Evolutionary conservation across 108 stramenopile genomes (phyloP).

Genomic region (Licmophora abbreviata): DNA sequence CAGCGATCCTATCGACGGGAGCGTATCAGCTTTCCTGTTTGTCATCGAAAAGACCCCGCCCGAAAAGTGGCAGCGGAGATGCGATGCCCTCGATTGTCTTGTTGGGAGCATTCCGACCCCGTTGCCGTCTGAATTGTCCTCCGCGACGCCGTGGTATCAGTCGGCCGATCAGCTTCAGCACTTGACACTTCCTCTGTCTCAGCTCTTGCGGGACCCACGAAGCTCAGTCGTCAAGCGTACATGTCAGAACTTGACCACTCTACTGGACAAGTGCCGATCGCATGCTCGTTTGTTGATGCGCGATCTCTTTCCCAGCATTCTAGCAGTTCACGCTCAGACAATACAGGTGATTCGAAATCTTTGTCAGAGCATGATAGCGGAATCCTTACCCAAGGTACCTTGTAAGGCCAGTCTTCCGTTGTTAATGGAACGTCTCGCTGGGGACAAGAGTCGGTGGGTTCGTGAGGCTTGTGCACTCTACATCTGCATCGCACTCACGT

Average conservation of each 20-base stretch:
- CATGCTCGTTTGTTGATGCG: conserved; percentile 49
- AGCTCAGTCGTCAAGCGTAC: conserved; percentile 74
- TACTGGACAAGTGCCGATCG: conserved; percentile 28
- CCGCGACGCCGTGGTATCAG: conserved; percentile 50
- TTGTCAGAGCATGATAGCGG: conserved; percentile 51
- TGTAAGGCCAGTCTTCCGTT: conserved; percentile 65
- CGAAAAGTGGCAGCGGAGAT: conserved; percentile 71
- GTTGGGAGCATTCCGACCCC: conserved; percentile 50
- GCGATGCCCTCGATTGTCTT: conserved; percentile 33
- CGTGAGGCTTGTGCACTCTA: conserved; percentile 77
- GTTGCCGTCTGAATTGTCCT: no score
- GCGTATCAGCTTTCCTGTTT: no score
- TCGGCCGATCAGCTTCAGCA: conserved; percentile 51
- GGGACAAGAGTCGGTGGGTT: conserved; percentile 57
- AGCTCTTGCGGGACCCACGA: conserved; percentile 58
- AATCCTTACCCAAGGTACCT: conserved; percentile 40
- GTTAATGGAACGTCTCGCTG: conserved; percentile 60
- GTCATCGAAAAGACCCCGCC: conserved; percentile 36
- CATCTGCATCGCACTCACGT: conserved; percentile 38
- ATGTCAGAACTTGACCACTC: conserved; percentile 32
- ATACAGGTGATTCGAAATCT: conserved; percentile 66
- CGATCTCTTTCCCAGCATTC: conserved; percentile 57
- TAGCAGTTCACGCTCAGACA: conserved; percentile 67
- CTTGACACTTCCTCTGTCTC: conserved; percentile 36
- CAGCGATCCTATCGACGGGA: no score